A percentile compares a stretch with the other conserved stretches of the same genome.
phyloP scores from a whole-genome alignment of 2,329 filamentous ascomycete genomes.

The Calonectria pteridis region DNA sequence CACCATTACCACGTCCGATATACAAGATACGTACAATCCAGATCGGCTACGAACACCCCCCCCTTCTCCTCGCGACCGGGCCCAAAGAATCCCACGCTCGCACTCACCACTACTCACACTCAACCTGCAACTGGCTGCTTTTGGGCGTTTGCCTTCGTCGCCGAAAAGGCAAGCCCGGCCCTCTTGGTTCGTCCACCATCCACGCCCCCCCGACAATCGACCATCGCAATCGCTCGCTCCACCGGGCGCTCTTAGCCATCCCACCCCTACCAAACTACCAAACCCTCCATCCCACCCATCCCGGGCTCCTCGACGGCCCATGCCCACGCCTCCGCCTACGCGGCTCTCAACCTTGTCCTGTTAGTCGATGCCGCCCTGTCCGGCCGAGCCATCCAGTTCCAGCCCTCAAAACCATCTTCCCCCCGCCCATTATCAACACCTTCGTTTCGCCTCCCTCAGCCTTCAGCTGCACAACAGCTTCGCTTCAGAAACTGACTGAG shows the following conservation, averaged over 20 bases:
- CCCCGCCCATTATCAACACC: slow-evolving; percentile 35
- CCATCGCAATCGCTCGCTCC: slow-evolving; percentile 31
- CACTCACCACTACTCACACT: background rate
- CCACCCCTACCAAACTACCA: slow-evolving; percentile 29
- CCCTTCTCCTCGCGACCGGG: background rate
- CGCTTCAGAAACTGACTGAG: slow-evolving; percentile 37
- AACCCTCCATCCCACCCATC: slow-evolving; percentile 38
- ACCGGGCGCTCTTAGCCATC: slow-evolving; percentile 25
- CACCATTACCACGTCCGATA: slow-evolving; percentile 13
- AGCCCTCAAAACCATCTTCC: slow-evolving; percentile 45
- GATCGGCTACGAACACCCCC: slow-evolving; percentile 2
- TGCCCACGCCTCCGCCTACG: slow-evolving; percentile 43
- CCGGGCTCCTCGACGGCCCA: slow-evolving; percentile 41
- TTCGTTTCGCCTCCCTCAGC: slow-evolving; percentile 33
- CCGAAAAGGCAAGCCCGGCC: slow-evolving; percentile 18
- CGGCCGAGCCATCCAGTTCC: slow-evolving; percentile 36
- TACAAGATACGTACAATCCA: background rate
- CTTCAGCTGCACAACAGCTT: slow-evolving; percentile 36
- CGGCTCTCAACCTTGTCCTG: slow-evolving; percentile 47
- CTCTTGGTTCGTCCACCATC: slow-evolving; percentile 23
- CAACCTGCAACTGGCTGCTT: slow-evolving; percentile 16
- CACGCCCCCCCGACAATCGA: slow-evolving; percentile 16
- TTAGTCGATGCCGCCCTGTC: slow-evolving; percentile 45
- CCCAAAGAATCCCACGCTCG: slow-evolving; percentile 1
- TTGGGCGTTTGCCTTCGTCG: slow-evolving; percentile 13